Evolutionary conservation across 441 rosid species (phyloP).

Genomic region (Brassica balearica): DNA sequence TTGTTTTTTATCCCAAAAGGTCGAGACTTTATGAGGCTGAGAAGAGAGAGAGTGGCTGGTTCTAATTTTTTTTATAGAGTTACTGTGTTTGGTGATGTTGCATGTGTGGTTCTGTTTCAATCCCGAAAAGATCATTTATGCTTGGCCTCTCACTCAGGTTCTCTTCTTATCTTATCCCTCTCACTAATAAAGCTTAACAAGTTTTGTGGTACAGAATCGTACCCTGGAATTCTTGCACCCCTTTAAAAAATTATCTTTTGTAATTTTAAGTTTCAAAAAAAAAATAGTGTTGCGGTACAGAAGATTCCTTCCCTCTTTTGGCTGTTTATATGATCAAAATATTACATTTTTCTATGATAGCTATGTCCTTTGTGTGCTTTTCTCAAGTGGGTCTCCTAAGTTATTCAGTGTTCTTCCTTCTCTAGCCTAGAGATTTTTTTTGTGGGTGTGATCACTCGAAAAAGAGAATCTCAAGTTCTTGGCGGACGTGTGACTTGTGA

Average conservation of each 20-base stretch:
- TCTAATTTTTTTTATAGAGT: slow-evolving; percentile 34
- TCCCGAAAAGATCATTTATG: slow-evolving; percentile 59
- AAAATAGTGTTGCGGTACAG: too few relatives aligned
- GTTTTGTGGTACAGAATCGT: slow-evolving; percentile 31
- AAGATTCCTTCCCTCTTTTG: slow-evolving; percentile 30
- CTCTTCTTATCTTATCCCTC: slow-evolving; percentile 35
- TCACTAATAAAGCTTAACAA: neutral
- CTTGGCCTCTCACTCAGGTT: slow-evolving; percentile 52
- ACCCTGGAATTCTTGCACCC: too few relatives aligned
- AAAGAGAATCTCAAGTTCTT: slow-evolving; percentile 24
- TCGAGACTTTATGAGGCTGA: slow-evolving; percentile 58
- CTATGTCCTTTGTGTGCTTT: slow-evolving; percentile 19
- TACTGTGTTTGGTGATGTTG: slow-evolving; percentile 21
- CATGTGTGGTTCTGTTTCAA: slow-evolving; percentile 72
- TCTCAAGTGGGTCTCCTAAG: slow-evolving; percentile 7
- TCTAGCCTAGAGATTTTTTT: neutral
- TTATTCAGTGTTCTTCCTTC: slow-evolving; percentile 12
- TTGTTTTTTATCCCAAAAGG: slow-evolving; percentile 41
- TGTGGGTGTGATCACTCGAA: slow-evolving; percentile 31
- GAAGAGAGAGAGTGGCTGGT: slow-evolving; percentile 30
- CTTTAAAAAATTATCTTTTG: too few relatives aligned
- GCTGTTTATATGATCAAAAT: slow-evolving; percentile 28
- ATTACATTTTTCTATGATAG: slow-evolving; percentile 10
- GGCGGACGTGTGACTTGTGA: too few relatives aligned
- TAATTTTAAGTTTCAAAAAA: too few relatives aligned